Conservation (phyloP, 2,329 filamentous ascomycete species). For the Ascochyta pisi region DNA sequence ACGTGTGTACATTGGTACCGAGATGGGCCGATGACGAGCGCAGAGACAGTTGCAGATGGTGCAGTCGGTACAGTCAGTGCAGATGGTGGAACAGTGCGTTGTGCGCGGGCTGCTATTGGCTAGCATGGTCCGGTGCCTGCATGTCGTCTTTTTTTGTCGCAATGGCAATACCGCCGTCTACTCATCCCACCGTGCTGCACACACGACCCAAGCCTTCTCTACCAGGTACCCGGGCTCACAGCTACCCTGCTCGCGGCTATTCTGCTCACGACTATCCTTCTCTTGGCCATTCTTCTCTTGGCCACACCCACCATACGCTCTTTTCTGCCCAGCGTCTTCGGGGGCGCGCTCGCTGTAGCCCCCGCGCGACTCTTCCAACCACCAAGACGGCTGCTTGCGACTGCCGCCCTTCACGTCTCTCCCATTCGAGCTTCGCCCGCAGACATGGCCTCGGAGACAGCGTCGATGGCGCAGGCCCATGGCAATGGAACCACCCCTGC, state of each 20-base stretch:
- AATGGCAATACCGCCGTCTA: neutral
- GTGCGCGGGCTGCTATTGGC: constrained; percentile 24
- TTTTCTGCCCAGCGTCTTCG: constrained; percentile 21
- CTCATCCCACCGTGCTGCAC: neutral
- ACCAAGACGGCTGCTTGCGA: constrained; percentile 19
- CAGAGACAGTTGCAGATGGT: neutral
- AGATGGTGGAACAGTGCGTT: constrained; percentile 10
- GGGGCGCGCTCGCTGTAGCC: constrained; percentile 30
- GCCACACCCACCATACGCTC: constrained; percentile 28
- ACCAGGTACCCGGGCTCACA: neutral
- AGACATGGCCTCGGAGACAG: constrained; percentile 27
- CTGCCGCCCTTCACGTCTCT: no score
- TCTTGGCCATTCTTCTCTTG: neutral
- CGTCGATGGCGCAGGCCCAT: constrained; percentile 13
- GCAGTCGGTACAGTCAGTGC: no score
- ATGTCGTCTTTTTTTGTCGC: constrained; percentile 25
- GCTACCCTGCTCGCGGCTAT: no score
- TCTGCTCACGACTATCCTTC: no score
- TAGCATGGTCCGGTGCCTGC: constrained; percentile 4
- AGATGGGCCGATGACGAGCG: constrained; percentile 23
- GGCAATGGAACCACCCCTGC: constrained; percentile 17
- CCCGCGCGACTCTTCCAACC: constrained; percentile 15
- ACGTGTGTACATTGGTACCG: neutral
- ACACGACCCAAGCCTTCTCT: neutral
- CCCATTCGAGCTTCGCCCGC: no score